Evolutionary conservation across 148 eudicot species (phyloP).

Genomic region (Silene uniflora): DNA sequence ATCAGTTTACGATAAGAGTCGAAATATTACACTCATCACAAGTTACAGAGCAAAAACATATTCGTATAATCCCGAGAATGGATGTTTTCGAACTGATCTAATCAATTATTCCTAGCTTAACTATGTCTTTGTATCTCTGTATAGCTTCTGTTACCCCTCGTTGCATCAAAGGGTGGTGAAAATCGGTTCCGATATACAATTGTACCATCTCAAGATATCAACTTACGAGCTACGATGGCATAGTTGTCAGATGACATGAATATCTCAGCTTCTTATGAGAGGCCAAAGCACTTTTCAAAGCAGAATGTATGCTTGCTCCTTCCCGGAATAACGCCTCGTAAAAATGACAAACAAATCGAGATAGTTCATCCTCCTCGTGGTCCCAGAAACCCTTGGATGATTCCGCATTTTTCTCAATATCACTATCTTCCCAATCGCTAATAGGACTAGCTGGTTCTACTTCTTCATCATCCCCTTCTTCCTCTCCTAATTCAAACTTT

Average conservation of each 20-base stretch:
- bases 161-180: not conserved
- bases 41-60: not conserved
- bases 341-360: constrained; percentile 61
- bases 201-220: not conserved
- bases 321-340: constrained; percentile 65
- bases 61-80: constrained; percentile 8
- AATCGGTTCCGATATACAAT: constrained; percentile 3
- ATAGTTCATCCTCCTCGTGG: constrained; percentile 81
- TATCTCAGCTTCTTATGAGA: constrained; percentile 69
- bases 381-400: constrained; percentile 53
- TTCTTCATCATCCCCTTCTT: constrained; percentile 72
- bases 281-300: constrained; percentile 60
- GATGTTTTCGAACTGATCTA: not conserved
- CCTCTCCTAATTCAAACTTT: constrained; percentile 91
- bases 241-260: constrained; percentile 71
- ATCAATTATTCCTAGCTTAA: constrained; percentile 9
- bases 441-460: constrained; percentile 57
- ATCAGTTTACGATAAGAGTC: not conserved
- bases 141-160: not conserved
- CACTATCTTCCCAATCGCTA: constrained; percentile 98
- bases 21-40: constrained; percentile 19
- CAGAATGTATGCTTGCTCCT: constrained; percentile 52
- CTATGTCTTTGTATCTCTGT: constrained; percentile 4
- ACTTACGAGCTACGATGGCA: constrained; percentile 22
- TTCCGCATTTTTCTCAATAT: constrained; percentile 59